Evolutionary conservation across 140 eudicot species (phyloP).

Genomic region (Oenanthe javanica): DNA sequence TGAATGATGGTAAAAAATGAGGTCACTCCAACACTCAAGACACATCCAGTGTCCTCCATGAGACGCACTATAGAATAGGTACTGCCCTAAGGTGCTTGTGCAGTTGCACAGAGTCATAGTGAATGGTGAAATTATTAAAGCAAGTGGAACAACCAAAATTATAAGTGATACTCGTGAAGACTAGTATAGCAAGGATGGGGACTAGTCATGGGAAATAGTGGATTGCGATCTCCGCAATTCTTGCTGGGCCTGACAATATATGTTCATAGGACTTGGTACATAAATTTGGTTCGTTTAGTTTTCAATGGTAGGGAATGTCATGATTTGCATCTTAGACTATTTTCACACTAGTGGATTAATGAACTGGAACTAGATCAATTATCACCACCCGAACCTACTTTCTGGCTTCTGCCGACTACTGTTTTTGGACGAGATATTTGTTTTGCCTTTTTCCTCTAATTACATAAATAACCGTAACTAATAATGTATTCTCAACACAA

Average conservation of each 20-base stretch:
- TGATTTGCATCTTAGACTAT: slow-evolving; percentile 42
- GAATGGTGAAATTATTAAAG: no score
- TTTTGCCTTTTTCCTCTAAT: neutral
- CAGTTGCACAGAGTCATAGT: no score
- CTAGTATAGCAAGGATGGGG: slow-evolving; percentile 32
- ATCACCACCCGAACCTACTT: neutral
- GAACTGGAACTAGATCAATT: slow-evolving; percentile 31
- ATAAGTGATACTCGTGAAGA: neutral
- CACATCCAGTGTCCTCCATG: neutral
- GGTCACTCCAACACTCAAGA: neutral
- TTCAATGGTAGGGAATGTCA: slow-evolving; percentile 35
- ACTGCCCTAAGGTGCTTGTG: neutral
- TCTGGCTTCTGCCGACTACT: slow-evolving; percentile 8
- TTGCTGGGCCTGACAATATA: slow-evolving; percentile 46
- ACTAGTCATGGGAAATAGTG: slow-evolving; percentile 40
- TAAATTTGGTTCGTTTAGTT: neutral
- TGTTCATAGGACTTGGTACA: neutral
- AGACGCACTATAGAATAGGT: neutral
- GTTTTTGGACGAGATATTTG: neutral
- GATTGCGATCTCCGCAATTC: slow-evolving; percentile 35
- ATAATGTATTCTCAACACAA: neutral
- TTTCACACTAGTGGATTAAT: slow-evolving; percentile 36
- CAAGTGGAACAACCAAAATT: neutral
- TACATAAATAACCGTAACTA: neutral
- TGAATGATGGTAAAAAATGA: neutral